Evolutionary conservation across 371 early-diverging fungal genomes (phyloP).

Genomic region (Circinella minor): DNA sequence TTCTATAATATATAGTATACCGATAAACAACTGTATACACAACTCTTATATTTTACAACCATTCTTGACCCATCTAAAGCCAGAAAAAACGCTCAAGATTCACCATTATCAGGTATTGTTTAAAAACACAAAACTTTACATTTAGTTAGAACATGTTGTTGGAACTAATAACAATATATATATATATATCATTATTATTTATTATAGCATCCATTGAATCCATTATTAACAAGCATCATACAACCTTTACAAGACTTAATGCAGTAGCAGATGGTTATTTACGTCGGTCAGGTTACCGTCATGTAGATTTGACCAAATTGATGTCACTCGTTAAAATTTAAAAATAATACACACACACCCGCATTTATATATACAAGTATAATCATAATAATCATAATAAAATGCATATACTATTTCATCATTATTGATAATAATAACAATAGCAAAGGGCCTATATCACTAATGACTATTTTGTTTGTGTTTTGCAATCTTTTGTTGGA

Average conservation of each 20-base stretch:
- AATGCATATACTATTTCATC: background rate
- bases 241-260: slow-evolving; percentile 35
- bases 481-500: too few relatives aligned
- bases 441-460: too few relatives aligned
- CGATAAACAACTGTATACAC: slow-evolving; percentile 54
- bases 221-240: slow-evolving; percentile 31
- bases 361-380: too few relatives aligned
- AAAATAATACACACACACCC: background rate
- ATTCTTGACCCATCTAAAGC: slow-evolving; percentile 48
- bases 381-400: too few relatives aligned
- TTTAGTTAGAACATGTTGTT: background rate
- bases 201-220: slow-evolving; percentile 29
- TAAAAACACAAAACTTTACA: background rate
- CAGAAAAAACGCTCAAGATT: slow-evolving; percentile 22
- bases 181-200: slow-evolving; percentile 8
- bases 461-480: too few relatives aligned
- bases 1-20: slow-evolving; percentile 30
- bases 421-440: background rate
- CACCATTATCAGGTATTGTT: slow-evolving; percentile 23
- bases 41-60: slow-evolving; percentile 47
- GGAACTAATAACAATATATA: background rate
- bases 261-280: slow-evolving; percentile 59
- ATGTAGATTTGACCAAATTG: slow-evolving; percentile 56
- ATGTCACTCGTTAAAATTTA: slow-evolving; percentile 2
- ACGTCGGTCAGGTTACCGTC: slow-evolving; percentile 62